Evolutionary conservation across 768 basidiomycete genomes (phyloP), one percentile per base, ranked within the genome.

Genomic region (Plicaturopsis crispa): DNA sequence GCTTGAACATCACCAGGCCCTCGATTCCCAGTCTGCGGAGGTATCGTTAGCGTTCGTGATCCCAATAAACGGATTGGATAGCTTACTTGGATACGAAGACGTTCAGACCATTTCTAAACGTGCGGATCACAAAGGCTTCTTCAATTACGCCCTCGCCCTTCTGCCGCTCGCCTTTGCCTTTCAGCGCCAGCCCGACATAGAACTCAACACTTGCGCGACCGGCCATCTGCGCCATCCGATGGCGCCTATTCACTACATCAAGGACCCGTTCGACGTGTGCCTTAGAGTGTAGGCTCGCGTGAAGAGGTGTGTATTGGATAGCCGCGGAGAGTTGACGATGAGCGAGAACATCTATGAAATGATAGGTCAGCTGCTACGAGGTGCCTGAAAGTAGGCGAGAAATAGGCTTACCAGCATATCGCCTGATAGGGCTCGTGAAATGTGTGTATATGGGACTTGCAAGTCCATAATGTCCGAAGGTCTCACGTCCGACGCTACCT

Each of bases 211-310:
- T 94, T 0, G 96, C 96, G 11, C 96, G 72, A 3, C 93, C 81
- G 0, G 96, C 96, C 86, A 93, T 94, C 54, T 99, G 96, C 0
- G 96, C 96, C 77, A 94, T 85, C 19, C 94, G 75, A 56, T 99
- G 94, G 13, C 93, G 73, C 31, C 81, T 75, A 51, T 98, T 99
- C 36, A 98, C 84, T 17, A 85, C 79, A 40, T 81, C 82, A 46
- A 98, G 61, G 5, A 86, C 73, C 14, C 81, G 78, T 54, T 98
- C 96, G 3, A 98, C 87, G 50, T 90, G 80, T 11, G 74, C 57
- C 56, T 92, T 90, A 0, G 89, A 89, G 51, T 96, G 91, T 2
- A 99, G 67, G 0, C 84, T 80, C 0, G 87, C 74, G 54, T 97
- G 93, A 0, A 99, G 72, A 2, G 92, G 72, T 0, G 76, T 59